phyloP scores from a whole-genome alignment of 2,329 filamentous ascomycete species.

The Dothistroma pini region DNA sequence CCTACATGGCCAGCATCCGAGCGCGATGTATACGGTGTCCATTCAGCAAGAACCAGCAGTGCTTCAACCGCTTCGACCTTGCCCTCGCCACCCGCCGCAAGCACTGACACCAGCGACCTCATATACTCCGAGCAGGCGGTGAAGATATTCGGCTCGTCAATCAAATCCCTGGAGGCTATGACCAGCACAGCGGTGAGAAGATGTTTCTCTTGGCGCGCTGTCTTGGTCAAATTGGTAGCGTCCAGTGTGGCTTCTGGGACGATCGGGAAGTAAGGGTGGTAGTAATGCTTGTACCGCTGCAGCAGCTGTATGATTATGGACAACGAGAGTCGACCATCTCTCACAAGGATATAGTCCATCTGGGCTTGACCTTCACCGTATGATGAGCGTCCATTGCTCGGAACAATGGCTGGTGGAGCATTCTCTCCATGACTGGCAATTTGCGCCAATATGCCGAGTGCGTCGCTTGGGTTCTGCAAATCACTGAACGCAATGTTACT shows the following conservation, averaged over 20 bases:
- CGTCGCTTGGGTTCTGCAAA: conserved; percentile 49
- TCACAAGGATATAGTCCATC: conserved; percentile 43
- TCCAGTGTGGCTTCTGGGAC: conserved; percentile 60
- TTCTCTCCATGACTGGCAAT: conserved; percentile 40
- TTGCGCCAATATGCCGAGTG: conserved; percentile 46
- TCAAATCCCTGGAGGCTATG: conserved; percentile 68
- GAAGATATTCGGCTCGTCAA: conserved; percentile 60
- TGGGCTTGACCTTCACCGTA: conserved; percentile 16
- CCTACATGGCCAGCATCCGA: conserved; percentile 61
- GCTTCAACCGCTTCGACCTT: conserved; percentile 70
- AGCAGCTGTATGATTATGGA: conserved; percentile 52
- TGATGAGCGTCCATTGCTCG: conserved; percentile 2
- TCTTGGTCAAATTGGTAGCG: conserved; percentile 50
- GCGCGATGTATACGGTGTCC: conserved; percentile 64
- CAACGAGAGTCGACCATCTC: conserved; percentile 40
- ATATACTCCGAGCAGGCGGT: conserved; percentile 66
- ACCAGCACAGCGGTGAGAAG: conserved; percentile 67
- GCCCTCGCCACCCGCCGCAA: conserved; percentile 63
- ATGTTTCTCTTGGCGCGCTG: conserved; percentile 61
- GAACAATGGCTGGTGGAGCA: conserved; percentile 3
- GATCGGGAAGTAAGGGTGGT: conserved; percentile 67
- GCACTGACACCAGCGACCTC: conserved; percentile 63
- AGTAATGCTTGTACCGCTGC: conserved; percentile 59
- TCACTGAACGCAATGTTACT: conserved; percentile 39
- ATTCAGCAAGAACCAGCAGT: conserved; percentile 66